Base-by-base conservation (phyloP, 2,329 filamentous ascomycete species). In the Diaporthe aspalathi region DNA sequence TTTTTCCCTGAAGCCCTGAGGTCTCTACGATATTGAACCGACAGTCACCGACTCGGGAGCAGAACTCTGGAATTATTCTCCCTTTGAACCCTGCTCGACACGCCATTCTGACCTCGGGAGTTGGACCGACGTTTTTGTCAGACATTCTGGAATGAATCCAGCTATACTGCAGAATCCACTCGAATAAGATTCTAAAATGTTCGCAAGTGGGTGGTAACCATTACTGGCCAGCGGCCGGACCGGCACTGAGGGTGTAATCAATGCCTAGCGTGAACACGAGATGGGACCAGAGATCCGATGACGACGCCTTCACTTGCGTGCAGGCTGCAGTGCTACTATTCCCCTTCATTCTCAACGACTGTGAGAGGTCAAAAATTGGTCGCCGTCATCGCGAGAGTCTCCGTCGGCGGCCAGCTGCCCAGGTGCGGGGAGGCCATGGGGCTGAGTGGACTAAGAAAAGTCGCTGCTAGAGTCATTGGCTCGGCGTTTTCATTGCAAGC, bases 261-360 rank as follows among this genome's bases (percentile, higher is more conserved):
- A 38, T 38, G 6, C 54, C 54, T 57, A 57, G 54, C n/a, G 22
- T 57, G 32, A 22, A 16, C 35, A 11, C 22, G 32, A 38, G 7
- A 32, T 56, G 53, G 53, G 32, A n/a, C 22, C 54, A 40, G 54
- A 57, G 14, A n/a, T 57, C 54, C n/a, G 20, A 17, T 57, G 32
- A 40, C 35, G n/a, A 57, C 38, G 35, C 35, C 3, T 40, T 56
- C 11, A 24, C 54, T 40, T 12, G 35, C 35, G 12, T 40, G 8
- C 54, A 27, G 54, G 54, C 35, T 57, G 54, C 32, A 40, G 54
- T 40, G 35, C n/a, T 7, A 40, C n/a, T 22, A 40, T 16, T 38
- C 8, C 52, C 17, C 27, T 0, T 54, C 22, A 7, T 32, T 57
- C 9, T 40, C 7, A 27, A 40, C 35, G 54, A 24, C 11, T 17